Percentiles rank a stretch among this genome's conserved stretches.
These are phyloP conservation scores for Diplodia corticola DNA, from an alignment of 2,329 filamentous ascomycete species.

Conservation along the genomic window DNA sequence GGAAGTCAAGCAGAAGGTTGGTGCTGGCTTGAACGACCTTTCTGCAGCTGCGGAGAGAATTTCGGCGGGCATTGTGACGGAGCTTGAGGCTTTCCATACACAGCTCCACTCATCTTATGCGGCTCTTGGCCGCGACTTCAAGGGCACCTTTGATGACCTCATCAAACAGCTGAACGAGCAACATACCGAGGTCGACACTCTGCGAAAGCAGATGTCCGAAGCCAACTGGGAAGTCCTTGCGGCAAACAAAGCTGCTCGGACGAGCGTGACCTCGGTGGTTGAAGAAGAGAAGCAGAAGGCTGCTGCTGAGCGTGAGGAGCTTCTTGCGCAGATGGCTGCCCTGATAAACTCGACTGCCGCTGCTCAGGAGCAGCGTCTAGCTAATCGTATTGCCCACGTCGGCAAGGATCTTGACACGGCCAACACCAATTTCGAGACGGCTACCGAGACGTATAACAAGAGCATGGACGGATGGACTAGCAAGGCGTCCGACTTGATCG, in stretches of 20 bases:
- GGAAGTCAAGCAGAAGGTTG: constrained; percentile 82
- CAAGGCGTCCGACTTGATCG: constrained; percentile 67
- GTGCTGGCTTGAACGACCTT: constrained; percentile 79
- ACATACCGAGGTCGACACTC: constrained; percentile 69
- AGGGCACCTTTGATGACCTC: constrained; percentile 78
- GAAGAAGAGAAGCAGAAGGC: constrained; percentile 75
- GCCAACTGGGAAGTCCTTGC: constrained; percentile 69
- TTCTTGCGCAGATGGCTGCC: constrained; percentile 75
- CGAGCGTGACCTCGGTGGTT: constrained; percentile 66
- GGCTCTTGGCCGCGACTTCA: constrained; percentile 81
- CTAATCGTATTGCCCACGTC: constrained; percentile 62
- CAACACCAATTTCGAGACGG: constrained; percentile 64
- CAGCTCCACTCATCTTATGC: constrained; percentile 83
- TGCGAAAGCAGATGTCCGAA: constrained; percentile 70
- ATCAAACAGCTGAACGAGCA: constrained; percentile 73
- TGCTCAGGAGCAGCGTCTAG: constrained; percentile 70
- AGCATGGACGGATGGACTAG: constrained; percentile 74
- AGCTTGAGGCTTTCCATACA: constrained; percentile 80
- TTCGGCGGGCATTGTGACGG: constrained; percentile 81
- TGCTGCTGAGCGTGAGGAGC: constrained; percentile 68
- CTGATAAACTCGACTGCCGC: constrained; percentile 75
- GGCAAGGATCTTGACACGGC: constrained; percentile 66
- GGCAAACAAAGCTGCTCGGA: constrained; percentile 67
- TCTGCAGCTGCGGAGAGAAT: constrained; percentile 85
- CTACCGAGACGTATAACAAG: constrained; percentile 64